Evolutionary conservation across 305 asterid species (phyloP), one percentile per base, ranked within the genome.

Genomic region (Fraxinus albicans): DNA sequence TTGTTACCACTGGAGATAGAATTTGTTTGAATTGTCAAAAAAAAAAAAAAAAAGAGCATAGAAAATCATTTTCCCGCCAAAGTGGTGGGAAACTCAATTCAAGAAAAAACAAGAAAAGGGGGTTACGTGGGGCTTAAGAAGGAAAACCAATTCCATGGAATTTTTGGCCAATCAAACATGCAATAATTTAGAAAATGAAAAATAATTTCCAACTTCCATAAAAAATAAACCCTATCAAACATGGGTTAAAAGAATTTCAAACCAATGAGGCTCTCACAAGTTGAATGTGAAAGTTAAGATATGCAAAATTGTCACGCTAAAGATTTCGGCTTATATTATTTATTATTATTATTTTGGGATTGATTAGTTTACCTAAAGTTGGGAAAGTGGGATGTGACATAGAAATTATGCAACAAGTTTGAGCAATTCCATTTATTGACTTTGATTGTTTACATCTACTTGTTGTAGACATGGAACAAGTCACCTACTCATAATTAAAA

Each of bases 391-490:
- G 76, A 29, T 10, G 76, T 27, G 76, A 8, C n/a, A 13, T 0
- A 63, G 73, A 65, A 65, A 65, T 4, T 65, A 3, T 10, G 34
- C 33, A 25, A 25, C 33, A 6, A n/a, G 12, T 63, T 23, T 65
- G 34, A 65, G 73, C 17, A 65, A 65, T 13, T 27, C 12, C 19
- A 27, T 12, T 78, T 33, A 10, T 35, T 29, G 27, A 27, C 42
- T 27, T 77, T 27, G 80, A 21, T 69, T 53, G 80, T 77, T 77
- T 53, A 50, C 81, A 79, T 74, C 58, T 25, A 53, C 13, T 40
- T 21, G 69, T 79, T 44, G 72, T 35, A 47, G 84, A 60, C 67
- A 82, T 38, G 58, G 63, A 65, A 72, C 76, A 72, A 80, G 76
- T 29, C 77, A 33, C 10, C 79, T 69, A 70, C 67, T 83, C 42